Conservation (phyloP, 192 early-diverging fungal species). For the Backusella sp. region DNA sequence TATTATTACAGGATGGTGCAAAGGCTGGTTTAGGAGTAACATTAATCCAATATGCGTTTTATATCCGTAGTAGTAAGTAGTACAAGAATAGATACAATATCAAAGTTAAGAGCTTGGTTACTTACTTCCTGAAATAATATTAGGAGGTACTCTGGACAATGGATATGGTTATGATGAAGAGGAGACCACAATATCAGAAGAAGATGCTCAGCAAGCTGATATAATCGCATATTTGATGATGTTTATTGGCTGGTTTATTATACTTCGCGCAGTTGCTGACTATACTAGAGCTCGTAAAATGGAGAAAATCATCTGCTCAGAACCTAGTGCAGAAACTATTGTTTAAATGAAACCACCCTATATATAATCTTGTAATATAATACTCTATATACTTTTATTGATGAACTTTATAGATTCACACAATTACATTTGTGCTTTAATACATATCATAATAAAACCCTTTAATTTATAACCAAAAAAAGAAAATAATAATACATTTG, state of each 20-base stretch:
- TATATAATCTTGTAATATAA: not conserved
- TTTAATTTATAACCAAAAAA: not conserved
- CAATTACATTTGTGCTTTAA: not conserved
- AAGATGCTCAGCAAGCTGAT: not conserved
- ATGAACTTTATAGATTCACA: not conserved
- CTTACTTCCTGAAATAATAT: not conserved
- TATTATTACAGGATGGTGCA: slow-evolving; percentile 54
- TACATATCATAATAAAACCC: not conserved
- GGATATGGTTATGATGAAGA: slow-evolving; percentile 26
- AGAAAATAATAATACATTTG: not conserved
- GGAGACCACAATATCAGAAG: not conserved
- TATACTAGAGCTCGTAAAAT: slow-evolving; percentile 65
- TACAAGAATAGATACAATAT: not conserved
- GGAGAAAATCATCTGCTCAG: slow-evolving; percentile 54
- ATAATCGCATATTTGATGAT: slow-evolving; percentile 68
- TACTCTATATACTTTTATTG: not conserved
- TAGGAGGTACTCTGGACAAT: slow-evolving; percentile 34
- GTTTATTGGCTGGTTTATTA: slow-evolving; percentile 67
- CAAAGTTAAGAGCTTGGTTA: not conserved
- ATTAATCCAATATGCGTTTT: slow-evolving; percentile 70
- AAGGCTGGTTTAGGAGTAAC: slow-evolving; percentile 77
- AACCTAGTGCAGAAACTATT: not conserved
- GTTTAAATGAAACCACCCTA: not conserved
- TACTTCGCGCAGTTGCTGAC: slow-evolving; percentile 65
- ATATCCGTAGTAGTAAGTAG: slow-evolving; percentile 48